Conservation (phyloP, 2,329 filamentous ascomycete genomes). For the Alternaria gaisen region DNA sequence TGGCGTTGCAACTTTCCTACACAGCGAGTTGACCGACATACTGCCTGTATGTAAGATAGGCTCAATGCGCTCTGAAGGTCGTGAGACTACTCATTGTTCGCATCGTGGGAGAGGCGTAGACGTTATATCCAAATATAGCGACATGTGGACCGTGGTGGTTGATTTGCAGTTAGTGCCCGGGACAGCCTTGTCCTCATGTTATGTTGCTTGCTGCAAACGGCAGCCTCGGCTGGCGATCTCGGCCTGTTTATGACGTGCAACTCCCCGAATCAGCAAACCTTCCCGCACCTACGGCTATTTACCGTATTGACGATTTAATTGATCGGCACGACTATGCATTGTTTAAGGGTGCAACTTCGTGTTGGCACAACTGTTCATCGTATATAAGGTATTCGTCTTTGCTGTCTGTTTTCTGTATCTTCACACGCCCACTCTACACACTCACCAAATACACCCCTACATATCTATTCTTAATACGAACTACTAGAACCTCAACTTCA, state of each 20-base stretch:
- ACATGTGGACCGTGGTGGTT: background rate
- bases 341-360: background rate
- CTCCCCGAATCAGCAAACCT: constrained; percentile 7
- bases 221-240: constrained; percentile 8
- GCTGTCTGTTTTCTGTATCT: background rate
- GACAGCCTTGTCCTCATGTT: background rate
- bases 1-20: background rate
- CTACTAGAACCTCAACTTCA: background rate
- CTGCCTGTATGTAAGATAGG: background rate
- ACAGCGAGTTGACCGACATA: no score
- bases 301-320: constrained; percentile 6
- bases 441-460: background rate
- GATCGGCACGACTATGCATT: constrained; percentile 3
- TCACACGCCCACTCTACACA: background rate
- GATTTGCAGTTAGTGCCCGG: background rate
- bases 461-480: background rate
- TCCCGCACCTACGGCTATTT: background rate
- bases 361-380: background rate
- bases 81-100: background rate
- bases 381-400: background rate
- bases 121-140: constrained; percentile 4
- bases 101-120: constrained; percentile 3
- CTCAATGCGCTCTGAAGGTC: no score
- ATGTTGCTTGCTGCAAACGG: constrained; percentile 2
- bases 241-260: background rate